A percentile compares a stretch with the other conserved stretches of the same genome.
Evolutionary conservation across 495 filamentous ascomycete species (phyloP).

Genomic region (Podospora australis): DNA sequence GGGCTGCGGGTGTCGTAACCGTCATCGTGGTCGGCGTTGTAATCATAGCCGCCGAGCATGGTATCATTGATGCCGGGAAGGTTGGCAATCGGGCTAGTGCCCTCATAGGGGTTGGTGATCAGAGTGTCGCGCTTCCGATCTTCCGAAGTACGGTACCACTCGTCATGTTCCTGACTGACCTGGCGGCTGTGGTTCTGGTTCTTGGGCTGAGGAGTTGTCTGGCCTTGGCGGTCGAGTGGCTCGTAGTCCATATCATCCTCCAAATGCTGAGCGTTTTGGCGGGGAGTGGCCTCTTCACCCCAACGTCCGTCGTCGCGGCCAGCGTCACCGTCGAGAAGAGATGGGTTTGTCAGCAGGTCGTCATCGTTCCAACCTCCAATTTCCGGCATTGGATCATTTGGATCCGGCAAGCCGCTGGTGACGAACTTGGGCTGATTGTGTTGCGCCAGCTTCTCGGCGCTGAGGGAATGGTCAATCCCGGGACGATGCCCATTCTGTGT

Average conservation of each 20-base stretch:
- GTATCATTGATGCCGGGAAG: constrained; percentile 43
- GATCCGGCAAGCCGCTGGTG: constrained; percentile 57
- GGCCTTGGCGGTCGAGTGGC: constrained; percentile 26
- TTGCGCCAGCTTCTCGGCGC: constrained; percentile 58
- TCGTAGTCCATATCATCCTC: constrained; percentile 34
- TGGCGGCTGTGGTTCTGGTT: constrained; percentile 42
- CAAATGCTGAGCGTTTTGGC: constrained; percentile 25
- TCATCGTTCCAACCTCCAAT: constrained; percentile 56
- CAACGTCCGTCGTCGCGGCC: constrained; percentile 32
- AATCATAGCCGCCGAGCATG: constrained; percentile 35
- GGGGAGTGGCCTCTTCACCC: constrained; percentile 35
- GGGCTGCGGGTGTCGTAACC: constrained; percentile 45
- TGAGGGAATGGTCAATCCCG: constrained; percentile 65
- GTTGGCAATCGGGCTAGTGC: constrained; percentile 46
- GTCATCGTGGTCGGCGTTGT: constrained; percentile 26
- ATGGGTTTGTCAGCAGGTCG: constrained; percentile 41
- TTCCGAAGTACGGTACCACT: constrained; percentile 49
- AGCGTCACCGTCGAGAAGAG: constrained; percentile 31
- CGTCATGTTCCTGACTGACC: constrained; percentile 44
- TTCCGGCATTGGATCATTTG: constrained; percentile 60
- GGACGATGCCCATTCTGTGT: constrained; percentile 40
- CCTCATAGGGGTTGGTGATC: constrained; percentile 53
- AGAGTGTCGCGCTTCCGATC: constrained; percentile 52
- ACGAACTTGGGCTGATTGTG: constrained; percentile 52
- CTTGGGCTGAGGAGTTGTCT: constrained; percentile 38